These are phyloP conservation scores for Cadophora sp. DNA, from an alignment of 2,329 filamentous ascomycete genomes.

Conservation along the genomic window DNA sequence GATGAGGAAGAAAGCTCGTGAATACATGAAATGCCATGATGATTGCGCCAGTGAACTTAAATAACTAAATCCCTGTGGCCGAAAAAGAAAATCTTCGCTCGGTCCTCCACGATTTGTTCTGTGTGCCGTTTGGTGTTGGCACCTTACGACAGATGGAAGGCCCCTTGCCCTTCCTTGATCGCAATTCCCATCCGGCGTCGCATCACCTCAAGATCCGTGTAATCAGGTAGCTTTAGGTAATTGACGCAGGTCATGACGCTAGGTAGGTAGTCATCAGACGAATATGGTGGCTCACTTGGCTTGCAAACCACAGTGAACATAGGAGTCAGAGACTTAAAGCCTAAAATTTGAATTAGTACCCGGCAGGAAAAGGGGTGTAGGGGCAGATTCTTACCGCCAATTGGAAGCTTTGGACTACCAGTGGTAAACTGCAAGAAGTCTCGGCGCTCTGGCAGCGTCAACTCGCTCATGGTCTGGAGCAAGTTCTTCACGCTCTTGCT, in stretches of 20 bases:
- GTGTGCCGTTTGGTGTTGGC: conserved; percentile 24
- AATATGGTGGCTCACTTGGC: conserved; percentile 92
- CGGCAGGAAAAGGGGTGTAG: neutral
- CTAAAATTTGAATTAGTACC: conserved; percentile 56
- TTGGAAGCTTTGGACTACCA: conserved; percentile 95
- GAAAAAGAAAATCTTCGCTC: conserved; percentile 13
- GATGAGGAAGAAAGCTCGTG: conserved; percentile 34
- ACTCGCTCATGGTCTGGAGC: conserved; percentile 91
- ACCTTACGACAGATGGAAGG: conserved; percentile 88
- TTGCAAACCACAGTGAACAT: conserved; percentile 99
- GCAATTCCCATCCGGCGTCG: conserved; percentile 81
- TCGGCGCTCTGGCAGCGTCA: conserved; percentile 75
- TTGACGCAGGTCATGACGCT: conserved; percentile 99
- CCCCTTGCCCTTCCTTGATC: conserved; percentile 94
- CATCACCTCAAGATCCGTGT: conserved; percentile 79
- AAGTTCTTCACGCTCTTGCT: conserved; percentile 94
- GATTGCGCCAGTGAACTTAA: conserved; percentile 34
- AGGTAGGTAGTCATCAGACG: conserved; percentile 96
- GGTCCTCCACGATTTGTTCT: neutral
- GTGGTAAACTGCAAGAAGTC: conserved; percentile 98
- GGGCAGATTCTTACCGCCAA: conserved; percentile 75
- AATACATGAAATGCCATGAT: conserved; percentile 42
- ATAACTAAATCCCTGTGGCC: conserved; percentile 28
- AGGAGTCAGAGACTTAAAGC: conserved; percentile 94
- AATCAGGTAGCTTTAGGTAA: conserved; percentile 97